These are phyloP conservation scores for Axilococcus clingmanii DNA, from an alignment of 139 green algal genomes.

Conservation along the genomic window DNA sequence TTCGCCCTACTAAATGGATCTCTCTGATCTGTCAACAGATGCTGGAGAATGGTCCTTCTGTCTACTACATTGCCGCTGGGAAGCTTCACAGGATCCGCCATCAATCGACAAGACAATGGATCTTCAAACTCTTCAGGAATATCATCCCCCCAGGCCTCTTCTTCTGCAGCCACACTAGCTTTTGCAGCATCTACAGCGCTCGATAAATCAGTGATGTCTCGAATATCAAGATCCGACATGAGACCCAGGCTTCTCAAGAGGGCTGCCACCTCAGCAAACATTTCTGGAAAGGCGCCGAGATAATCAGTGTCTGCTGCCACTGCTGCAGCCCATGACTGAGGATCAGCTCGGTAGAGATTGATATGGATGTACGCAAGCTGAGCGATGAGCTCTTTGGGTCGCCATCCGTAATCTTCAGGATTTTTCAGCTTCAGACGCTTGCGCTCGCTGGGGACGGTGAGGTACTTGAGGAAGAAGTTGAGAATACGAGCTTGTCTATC, in stretches of 20 bases:
- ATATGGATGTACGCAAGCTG: constrained; percentile 71
- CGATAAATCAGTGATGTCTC: not conserved
- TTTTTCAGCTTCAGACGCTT: constrained; percentile 67
- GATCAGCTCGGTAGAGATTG: constrained; percentile 59
- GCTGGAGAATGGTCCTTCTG: constrained; percentile 72
- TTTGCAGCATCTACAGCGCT: not conserved
- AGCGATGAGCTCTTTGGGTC: constrained; percentile 66
- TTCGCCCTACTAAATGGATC: constrained; percentile 82
- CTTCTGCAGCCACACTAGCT: constrained; percentile 45
- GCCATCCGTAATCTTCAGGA: constrained; percentile 78
- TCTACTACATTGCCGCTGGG: constrained; percentile 64
- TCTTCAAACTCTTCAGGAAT: constrained; percentile 88
- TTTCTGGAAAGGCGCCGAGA: constrained; percentile 48
- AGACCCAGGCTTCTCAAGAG: constrained; percentile 43
- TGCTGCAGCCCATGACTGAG: constrained; percentile 36
- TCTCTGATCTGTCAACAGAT: constrained; percentile 73
- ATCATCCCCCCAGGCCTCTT: constrained; percentile 51
- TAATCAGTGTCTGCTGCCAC: constrained; percentile 71
- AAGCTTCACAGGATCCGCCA: constrained; percentile 82
- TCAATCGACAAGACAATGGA: constrained; percentile 75
- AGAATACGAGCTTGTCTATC: constrained; percentile 76
- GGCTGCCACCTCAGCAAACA: constrained; percentile 57
- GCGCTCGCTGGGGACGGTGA: constrained; percentile 53
- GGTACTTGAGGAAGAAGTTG: constrained; percentile 94
- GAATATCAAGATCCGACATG: constrained; percentile 29